These are phyloP conservation scores for Phlyctochytrium planicorne DNA, from an alignment of 192 early-diverging fungal genomes.

Conservation along the genomic window DNA sequence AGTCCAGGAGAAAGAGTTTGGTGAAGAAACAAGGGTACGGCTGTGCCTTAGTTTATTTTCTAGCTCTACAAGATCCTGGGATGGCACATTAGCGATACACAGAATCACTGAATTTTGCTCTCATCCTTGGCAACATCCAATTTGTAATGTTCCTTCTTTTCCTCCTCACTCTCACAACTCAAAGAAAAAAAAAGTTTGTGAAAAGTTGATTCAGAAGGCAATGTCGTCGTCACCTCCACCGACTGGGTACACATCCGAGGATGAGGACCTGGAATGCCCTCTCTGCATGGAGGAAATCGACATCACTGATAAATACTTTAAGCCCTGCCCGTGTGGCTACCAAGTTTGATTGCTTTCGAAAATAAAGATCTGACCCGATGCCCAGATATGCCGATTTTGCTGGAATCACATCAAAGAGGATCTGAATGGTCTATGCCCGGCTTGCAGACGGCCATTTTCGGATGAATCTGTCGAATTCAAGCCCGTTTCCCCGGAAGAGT, in stretches of 20 bases:
- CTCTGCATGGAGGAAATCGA: slow-evolving; percentile 99
- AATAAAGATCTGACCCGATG: neutral
- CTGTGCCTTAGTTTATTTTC: no score
- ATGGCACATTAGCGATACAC: no score
- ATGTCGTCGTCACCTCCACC: no score
- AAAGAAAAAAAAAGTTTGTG: no score
- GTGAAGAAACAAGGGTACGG: no score
- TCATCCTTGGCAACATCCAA: no score
- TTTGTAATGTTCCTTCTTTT: no score
- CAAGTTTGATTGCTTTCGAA: slow-evolving; percentile 61
- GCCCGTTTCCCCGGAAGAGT: slow-evolving; percentile 89
- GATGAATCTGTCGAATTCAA: slow-evolving; percentile 87
- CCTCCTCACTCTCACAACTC: no score
- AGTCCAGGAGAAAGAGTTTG: no score
- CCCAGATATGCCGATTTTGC: slow-evolving; percentile 97
- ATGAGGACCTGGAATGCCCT: slow-evolving; percentile 96
- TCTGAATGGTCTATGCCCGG: slow-evolving; percentile 91
- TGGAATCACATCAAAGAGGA: slow-evolving; percentile 97
- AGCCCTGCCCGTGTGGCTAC: slow-evolving; percentile 97
- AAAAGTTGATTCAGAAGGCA: no score
- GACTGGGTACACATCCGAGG: slow-evolving; percentile 32
- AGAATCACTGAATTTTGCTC: no score
- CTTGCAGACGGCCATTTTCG: slow-evolving; percentile 86
- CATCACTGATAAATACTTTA: slow-evolving; percentile 92
- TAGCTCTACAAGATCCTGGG: no score